Conservation (phyloP, 169 alveolate species). For the Ichthyophthirius multifiliis region DNA sequence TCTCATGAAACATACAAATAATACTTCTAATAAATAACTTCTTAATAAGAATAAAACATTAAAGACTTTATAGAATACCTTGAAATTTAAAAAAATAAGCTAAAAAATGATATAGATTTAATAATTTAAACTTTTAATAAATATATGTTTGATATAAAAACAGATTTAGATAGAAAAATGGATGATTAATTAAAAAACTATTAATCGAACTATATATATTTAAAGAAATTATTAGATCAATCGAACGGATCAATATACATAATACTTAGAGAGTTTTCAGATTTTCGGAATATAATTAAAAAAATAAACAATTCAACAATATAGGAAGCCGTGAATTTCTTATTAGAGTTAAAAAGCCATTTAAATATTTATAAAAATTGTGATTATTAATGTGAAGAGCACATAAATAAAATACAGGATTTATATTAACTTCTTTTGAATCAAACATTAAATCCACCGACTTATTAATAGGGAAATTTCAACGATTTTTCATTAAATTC, state of each 20-base stretch:
- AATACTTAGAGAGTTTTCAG: constrained; percentile 6
- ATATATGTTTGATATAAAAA: not conserved
- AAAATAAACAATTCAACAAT: not conserved
- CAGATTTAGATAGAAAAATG: constrained; percentile 6
- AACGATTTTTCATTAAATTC: not conserved
- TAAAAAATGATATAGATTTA: not conserved
- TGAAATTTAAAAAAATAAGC: not conserved
- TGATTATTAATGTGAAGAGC: not conserved
- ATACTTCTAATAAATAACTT: not conserved
- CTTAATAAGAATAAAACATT: not conserved
- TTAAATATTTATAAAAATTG: not conserved
- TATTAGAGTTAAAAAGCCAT: not conserved
- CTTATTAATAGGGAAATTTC: not conserved
- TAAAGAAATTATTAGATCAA: not conserved
- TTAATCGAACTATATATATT: not conserved
- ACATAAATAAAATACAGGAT: not conserved
- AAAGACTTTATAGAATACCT: not conserved
- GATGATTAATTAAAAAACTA: not conserved
- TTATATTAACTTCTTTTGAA: not conserved
- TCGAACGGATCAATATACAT: not conserved
- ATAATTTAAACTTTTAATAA: not conserved
- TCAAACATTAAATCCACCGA: not conserved
- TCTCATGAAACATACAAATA: not conserved
- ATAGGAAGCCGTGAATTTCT: not conserved
- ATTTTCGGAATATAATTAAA: not conserved